These are phyloP conservation scores for Septoria petroselini DNA, from an alignment of 2,329 filamentous ascomycete genomes.

Conservation along the genomic window DNA sequence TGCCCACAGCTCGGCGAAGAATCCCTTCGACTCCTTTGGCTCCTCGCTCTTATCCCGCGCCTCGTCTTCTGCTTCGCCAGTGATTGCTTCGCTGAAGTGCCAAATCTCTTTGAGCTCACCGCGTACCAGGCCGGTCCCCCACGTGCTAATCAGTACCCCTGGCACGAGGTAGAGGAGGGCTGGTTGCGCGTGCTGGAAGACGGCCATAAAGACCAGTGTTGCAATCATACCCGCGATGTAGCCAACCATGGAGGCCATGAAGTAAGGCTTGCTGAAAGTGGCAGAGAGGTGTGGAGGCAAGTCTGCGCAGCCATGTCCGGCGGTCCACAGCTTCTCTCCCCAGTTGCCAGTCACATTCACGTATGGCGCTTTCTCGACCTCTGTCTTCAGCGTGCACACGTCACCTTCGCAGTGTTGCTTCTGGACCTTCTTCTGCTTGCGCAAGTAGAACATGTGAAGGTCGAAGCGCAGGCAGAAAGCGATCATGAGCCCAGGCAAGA, in stretches of 20 bases:
- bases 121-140: conserved; percentile 66
- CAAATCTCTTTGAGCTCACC: conserved; percentile 76
- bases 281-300: conserved; percentile 35
- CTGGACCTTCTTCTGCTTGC: conserved; percentile 54
- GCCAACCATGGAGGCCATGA: conserved; percentile 70
- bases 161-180: conserved; percentile 91
- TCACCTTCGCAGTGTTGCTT: conserved; percentile 23
- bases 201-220: conserved; percentile 72
- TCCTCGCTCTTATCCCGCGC: conserved; percentile 18
- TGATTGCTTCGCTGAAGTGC: conserved; percentile 68
- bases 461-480: conserved; percentile 88
- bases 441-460: conserved; percentile 76
- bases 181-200: conserved; percentile 80
- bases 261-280: conserved; percentile 79
- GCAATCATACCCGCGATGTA: conserved; percentile 75
- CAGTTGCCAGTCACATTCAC: conserved; percentile 63
- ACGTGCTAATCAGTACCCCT: conserved; percentile 70
- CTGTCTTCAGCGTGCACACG: conserved; percentile 11
- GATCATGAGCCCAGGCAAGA: conserved; percentile 87
- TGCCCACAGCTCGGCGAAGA: conserved; percentile 15
- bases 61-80: conserved; percentile 41
- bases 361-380: conserved; percentile 42
- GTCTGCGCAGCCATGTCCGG: conserved; percentile 26
- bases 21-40: conserved; percentile 14
- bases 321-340: conserved; percentile 81